These are phyloP conservation scores for Tremella fuciformis DNA, from an alignment of 768 basidiomycete genomes.

Conservation along the genomic window DNA sequence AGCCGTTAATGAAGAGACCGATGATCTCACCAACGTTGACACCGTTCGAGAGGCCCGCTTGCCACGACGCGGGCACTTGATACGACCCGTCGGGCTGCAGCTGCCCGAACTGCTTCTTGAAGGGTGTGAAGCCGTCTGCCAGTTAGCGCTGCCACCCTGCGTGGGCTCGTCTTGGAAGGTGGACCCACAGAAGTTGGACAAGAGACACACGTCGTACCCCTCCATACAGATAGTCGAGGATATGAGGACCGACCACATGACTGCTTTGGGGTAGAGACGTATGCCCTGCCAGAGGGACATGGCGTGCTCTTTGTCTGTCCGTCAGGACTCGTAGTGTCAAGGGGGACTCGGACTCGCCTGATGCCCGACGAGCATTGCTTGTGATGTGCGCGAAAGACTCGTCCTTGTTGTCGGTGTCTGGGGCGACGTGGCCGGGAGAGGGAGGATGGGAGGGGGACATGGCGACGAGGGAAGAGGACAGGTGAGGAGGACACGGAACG, in stretches of 20 bases:
- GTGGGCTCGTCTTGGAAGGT: neutral
- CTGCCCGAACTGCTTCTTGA: slow-evolving; percentile 45
- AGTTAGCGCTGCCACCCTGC: neutral
- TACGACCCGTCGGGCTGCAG: slow-evolving; percentile 42
- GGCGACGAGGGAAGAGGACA: no score
- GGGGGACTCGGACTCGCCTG: no score
- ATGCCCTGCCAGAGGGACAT: slow-evolving; percentile 51
- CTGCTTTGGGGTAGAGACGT: slow-evolving; percentile 50
- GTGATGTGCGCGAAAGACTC: no score
- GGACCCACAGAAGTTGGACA: slow-evolving; percentile 39
- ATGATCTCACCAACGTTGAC: slow-evolving; percentile 52
- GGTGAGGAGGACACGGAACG: no score
- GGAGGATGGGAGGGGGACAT: no score
- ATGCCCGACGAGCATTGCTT: no score
- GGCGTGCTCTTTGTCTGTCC: slow-evolving; percentile 46
- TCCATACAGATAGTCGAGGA: slow-evolving; percentile 49
- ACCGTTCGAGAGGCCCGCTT: slow-evolving; percentile 53
- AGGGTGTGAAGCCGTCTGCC: slow-evolving; percentile 43
- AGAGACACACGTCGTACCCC: slow-evolving; percentile 38
- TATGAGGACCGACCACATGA: slow-evolving; percentile 49
- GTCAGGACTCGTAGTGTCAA: neutral
- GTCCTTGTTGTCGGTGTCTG: no score
- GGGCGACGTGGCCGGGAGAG: no score
- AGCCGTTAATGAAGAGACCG: slow-evolving; percentile 52
- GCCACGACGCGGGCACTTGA: slow-evolving; percentile 53